A percentile compares a stretch with the other conserved stretches of the same genome.
These are phyloP conservation scores for Epichloe baconii DNA, from an alignment of 2,329 filamentous ascomycete species.

Conservation along the genomic window DNA sequence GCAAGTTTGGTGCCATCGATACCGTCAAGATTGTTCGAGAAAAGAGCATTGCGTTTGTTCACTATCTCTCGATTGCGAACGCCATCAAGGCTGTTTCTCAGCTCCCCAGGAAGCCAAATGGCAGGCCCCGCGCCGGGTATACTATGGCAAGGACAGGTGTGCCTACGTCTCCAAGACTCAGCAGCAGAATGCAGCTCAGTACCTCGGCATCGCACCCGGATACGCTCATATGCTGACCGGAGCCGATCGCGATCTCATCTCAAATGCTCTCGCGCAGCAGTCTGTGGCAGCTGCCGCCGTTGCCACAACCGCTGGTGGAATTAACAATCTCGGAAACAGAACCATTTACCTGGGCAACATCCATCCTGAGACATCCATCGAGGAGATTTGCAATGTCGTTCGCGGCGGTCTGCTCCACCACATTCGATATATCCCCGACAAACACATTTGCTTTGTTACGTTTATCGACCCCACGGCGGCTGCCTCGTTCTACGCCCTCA, in stretches of 20 bases:
- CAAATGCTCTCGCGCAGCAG: constrained; percentile 89
- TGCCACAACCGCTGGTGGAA: constrained; percentile 88
- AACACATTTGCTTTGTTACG: constrained; percentile 99
- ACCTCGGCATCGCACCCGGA: constrained; percentile 89
- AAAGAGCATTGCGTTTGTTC: constrained; percentile 95
- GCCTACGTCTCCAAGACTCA: constrained; percentile 99
- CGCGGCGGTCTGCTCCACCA: constrained; percentile 91
- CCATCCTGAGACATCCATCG: constrained; percentile 95
- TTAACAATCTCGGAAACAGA: constrained; percentile 93
- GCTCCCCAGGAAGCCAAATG: constrained; percentile 90
- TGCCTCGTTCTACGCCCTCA: constrained; percentile 93
- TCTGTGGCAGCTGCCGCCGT: constrained; percentile 94
- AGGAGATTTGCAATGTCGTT: constrained; percentile 99
- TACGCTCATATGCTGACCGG: constrained; percentile 95
- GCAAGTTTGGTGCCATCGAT: constrained; percentile 93
- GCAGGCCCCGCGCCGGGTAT: constrained; percentile 89
- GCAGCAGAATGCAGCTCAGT: constrained; percentile 97
- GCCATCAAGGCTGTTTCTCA: constrained; percentile 97
- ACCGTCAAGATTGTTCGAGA: constrained; percentile 96
- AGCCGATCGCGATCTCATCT: constrained; percentile 91
- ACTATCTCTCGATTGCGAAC: constrained; percentile 94
- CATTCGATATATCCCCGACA: constrained; percentile 97
- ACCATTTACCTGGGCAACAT: constrained; percentile 98
- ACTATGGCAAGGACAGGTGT: constrained; percentile 97
- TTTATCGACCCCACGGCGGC: constrained; percentile 98